Percentiles rank a stretch among this genome's conserved stretches.
These are phyloP conservation scores for Monosporascus sp. DNA, from an alignment of 2,329 filamentous ascomycete genomes.

Conservation along the genomic window DNA sequence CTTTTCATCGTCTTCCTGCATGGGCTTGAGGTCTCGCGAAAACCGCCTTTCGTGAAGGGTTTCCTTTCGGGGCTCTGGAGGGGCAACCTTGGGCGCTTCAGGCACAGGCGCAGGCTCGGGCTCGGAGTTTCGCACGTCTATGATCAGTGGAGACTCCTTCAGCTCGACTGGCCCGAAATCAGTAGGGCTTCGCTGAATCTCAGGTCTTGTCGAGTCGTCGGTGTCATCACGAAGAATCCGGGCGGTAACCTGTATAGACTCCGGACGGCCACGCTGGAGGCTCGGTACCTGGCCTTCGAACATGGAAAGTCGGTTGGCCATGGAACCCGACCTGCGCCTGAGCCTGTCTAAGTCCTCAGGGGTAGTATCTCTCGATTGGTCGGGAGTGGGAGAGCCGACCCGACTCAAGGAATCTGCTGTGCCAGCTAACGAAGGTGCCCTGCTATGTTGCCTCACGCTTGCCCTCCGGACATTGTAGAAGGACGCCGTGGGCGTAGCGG, in stretches of 20 bases:
- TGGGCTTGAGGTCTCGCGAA: conserved; percentile 36
- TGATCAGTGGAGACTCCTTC: conserved; percentile 53
- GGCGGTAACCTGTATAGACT: conserved; percentile 85
- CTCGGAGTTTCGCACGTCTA: conserved; percentile 47
- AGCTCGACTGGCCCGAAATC: conserved; percentile 47
- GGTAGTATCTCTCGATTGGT: conserved; percentile 20
- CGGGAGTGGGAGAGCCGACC: conserved; percentile 12
- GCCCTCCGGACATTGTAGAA: conserved; percentile 41
- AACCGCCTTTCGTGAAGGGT: conserved; percentile 44
- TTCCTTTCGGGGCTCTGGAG: conserved; percentile 31
- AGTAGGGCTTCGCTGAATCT: conserved; percentile 34
- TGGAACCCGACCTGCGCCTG: conserved; percentile 47
- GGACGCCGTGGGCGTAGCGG: conserved; percentile 31
- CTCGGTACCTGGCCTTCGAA: conserved; percentile 40
- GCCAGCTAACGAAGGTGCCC: conserved; percentile 31
- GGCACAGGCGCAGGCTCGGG: conserved; percentile 22
- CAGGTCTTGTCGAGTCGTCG: conserved; percentile 36
- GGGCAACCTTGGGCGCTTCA: conserved; percentile 8
- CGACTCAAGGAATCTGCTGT: conserved; percentile 29
- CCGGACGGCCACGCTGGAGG: conserved; percentile 47
- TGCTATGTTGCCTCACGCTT: conserved; percentile 25
- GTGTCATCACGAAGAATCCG: conserved; percentile 67
- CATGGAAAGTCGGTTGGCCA: conserved; percentile 51
- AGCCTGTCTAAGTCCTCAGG: conserved; percentile 11
- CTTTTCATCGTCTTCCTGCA: conserved; percentile 27